Base-by-base conservation (phyloP, 2,329 filamentous ascomycete species). In the Grosmannia clavigera region DNA sequence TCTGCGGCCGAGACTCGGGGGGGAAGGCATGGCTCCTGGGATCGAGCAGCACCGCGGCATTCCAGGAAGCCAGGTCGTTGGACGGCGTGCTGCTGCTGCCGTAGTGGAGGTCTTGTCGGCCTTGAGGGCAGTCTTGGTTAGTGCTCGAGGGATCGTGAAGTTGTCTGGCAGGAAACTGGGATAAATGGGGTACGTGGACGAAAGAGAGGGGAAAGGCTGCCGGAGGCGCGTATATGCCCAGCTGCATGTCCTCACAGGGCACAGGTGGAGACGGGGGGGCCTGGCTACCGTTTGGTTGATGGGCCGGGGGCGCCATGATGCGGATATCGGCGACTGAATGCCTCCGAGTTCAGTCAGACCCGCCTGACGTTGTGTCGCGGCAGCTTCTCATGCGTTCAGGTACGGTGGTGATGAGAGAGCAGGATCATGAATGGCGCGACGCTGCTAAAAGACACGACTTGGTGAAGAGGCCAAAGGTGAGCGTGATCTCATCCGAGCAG, bases 11-110 rank as follows among this genome's bases (percentile, higher is more conserved):
- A 6, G 57, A 25, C 6, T n/a, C 50, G 11, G 57, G 14, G 33
- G 43, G 16, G 22, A 59, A 22, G 11, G 43, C 46, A 33, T 62
- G 57, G 25, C 33, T 58, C 12, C 58, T 38, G 38, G 63, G 62
- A 16, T 63, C 62, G 52, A 64, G 64, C 10, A 64, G 53, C 11
- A 69, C 64, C 11, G 71, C 69, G 22, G 76, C 69, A 57, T 75
- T 75, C 73, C 78, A 79, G 58, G 70, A 64, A 35, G 68, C 67
- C 64, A 69, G 58, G 65, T 61, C 43, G 38, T 35, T 16, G 25
- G 46, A 29, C n/a, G 46, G n/a, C 48, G 53, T 38, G 53, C 53
- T 55, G 54, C 48, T 11, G 55, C n/a, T 25, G 48, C 31, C 19
- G 56, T 22, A 40, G 4, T 4, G 14, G 33, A 53, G 57, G 22